Conservation (phyloP, 2,329 filamentous ascomycete genomes). For the Fusarium sp. region DNA sequence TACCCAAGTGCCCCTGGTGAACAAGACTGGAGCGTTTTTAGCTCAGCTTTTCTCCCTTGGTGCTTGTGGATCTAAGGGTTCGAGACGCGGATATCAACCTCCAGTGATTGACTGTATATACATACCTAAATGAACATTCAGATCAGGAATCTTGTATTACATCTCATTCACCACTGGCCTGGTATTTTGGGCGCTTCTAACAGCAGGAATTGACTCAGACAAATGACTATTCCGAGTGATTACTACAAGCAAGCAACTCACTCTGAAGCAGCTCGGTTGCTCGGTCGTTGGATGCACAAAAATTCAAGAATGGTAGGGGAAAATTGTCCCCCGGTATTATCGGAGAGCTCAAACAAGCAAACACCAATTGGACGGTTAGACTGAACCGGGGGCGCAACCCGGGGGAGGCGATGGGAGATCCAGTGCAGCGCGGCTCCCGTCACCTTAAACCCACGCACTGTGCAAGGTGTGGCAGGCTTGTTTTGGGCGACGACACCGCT, state of each 20-base stretch:
- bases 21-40: constrained; percentile 39
- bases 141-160: constrained; percentile 9
- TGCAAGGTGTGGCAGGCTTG: constrained; percentile 29
- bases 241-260: constrained; percentile 16
- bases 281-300: constrained; percentile 11
- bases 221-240: constrained; percentile 10
- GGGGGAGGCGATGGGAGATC: constrained; percentile 36
- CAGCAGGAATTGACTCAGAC: neutral
- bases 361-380: constrained; percentile 36
- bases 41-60: constrained; percentile 41
- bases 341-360: constrained; percentile 12
- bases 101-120: constrained; percentile 36
- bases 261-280: constrained; percentile 16
- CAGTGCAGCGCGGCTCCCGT: constrained; percentile 28
- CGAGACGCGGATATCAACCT: constrained; percentile 29
- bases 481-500: constrained; percentile 31
- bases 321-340: constrained; percentile 12
- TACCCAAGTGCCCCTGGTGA: constrained; percentile 24
- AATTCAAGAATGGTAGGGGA: constrained; percentile 17
- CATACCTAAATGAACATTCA: constrained; percentile 22
- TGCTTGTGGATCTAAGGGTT: constrained; percentile 34
- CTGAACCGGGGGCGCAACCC: constrained; percentile 31
- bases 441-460: constrained; percentile 21
- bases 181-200: neutral
- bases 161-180: constrained; percentile 20